Evolutionary conservation across 768 basidiomycete genomes (phyloP), one percentile per base, ranked within the genome.

Genomic region (Boletus rex-veris): DNA sequence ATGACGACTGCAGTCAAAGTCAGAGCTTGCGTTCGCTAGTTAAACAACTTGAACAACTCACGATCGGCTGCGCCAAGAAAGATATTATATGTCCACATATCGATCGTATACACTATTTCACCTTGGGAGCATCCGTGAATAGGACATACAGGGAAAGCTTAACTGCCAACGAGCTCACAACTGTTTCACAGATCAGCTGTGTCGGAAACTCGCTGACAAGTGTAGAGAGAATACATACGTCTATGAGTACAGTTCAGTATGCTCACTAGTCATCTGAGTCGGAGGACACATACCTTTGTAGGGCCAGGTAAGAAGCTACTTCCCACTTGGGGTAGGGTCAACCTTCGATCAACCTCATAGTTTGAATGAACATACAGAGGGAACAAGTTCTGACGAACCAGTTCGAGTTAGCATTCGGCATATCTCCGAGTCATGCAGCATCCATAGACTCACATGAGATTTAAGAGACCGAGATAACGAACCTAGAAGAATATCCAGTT

Each of bases 401-500:
- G 16, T 16, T 9, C 15, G 15, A 37, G 10, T 50, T 15, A 56
- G 38, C 0, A 15, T 31, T 26, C 14, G 6, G 12, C 3, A 15
- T 15, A 8, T 7, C 10, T 5, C 2, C 2, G 28, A 28, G 7
- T 9, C 8, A 8, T 35, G 33, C 26, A 19, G 10, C 7, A 19
- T 39, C 2, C 9, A 11, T 9, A 38, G n/a, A 45, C 58, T 45
- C n/a, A 58, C 58, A 35, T 31, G 4, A 53, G 15, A 6, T 18
- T 15, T 6, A 36, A 18, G 33, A 53, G 44, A 6, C 58, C 58
- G 16, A 21, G 19, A 38, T 59, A 59, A 21, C 57, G 57, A 40
- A 58, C 57, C 58, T 59, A 48, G 10, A 31, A 33, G 9, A 28
- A 33, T 41, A 1, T 0, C 31, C 2, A 42, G 15, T 15, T n/a